phyloP scores from a whole-genome alignment of 768 basidiomycete genomes.

The Cyathus striatus region DNA sequence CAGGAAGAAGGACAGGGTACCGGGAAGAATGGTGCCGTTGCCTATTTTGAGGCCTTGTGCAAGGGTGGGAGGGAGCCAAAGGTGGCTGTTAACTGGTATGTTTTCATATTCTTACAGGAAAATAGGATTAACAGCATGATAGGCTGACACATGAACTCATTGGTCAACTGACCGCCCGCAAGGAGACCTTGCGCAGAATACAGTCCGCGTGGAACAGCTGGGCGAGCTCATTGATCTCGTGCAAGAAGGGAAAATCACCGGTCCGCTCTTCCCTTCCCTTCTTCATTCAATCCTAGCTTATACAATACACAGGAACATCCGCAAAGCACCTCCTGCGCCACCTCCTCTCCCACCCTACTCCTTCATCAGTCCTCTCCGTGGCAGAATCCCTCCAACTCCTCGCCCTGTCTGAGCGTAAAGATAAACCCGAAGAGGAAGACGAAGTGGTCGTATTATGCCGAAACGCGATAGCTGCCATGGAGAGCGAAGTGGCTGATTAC shows the following conservation, averaged over 20 bases:
- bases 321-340: constrained; percentile 75
- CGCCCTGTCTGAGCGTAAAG: constrained; percentile 32
- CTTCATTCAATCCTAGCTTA: constrained; percentile 1
- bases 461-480: constrained; percentile 60
- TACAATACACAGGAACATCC: constrained; percentile 52
- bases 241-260: constrained; percentile 58
- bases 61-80: constrained; percentile 51
- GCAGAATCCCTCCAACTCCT: constrained; percentile 42
- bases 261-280: constrained; percentile 28
- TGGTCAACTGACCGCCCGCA: constrained; percentile 63
- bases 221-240: constrained; percentile 79
- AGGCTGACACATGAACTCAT: constrained; percentile 90
- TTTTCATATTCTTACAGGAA: constrained; percentile 1
- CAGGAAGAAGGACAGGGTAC: constrained; percentile 18
- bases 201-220: constrained; percentile 59
- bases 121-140: constrained; percentile 2
- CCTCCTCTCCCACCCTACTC: constrained; percentile 45
- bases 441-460: constrained; percentile 50
- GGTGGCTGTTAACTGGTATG: constrained; percentile 80
- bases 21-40: constrained; percentile 44
- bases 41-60: constrained; percentile 78
- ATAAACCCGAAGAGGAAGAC: constrained; percentile 21
- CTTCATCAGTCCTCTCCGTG: constrained; percentile 38
- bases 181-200: constrained; percentile 50
- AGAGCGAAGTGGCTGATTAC: constrained; percentile 61